phyloP scores from a whole-genome alignment of 495 filamentous ascomycete genomes.

The Daldinia concentrica region DNA sequence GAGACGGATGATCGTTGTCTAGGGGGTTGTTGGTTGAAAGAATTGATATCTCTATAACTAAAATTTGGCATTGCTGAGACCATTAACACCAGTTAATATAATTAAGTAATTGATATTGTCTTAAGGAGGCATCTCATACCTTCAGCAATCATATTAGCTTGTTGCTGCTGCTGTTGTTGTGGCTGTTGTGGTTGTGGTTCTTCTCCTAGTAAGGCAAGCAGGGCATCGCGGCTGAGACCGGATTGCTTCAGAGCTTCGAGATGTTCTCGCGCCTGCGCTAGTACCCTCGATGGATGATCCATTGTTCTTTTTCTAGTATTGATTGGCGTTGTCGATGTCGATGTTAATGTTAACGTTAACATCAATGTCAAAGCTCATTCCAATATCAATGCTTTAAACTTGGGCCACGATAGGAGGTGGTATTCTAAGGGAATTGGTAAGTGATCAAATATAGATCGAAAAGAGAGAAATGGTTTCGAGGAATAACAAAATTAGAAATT shows the following conservation, averaged over 20 bases:
- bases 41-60: constrained; percentile 44
- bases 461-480: constrained; percentile 15
- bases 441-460: constrained; percentile 10
- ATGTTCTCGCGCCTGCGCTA: constrained; percentile 45
- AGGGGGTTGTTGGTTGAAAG: constrained; percentile 34
- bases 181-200: constrained; percentile 31
- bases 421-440: constrained; percentile 22
- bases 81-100: constrained; percentile 14
- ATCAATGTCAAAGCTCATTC: not conserved
- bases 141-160: constrained; percentile 32
- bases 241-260: constrained; percentile 47
- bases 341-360: not conserved
- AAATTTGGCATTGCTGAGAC: constrained; percentile 40
- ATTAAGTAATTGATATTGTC: not conserved
- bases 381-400: not conserved
- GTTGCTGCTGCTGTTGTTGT: constrained; percentile 14
- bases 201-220: constrained; percentile 44
- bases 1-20: constrained; percentile 53
- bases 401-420: constrained; percentile 19
- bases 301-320: constrained; percentile 30
- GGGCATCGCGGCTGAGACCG: constrained; percentile 42
- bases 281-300: constrained; percentile 48
- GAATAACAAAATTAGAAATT: constrained; percentile 26
- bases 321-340: constrained; percentile 22
- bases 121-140: constrained; percentile 30